These are phyloP conservation scores for Papiliotrema laurentii DNA, from an alignment of 1,284 basidiomycete genomes.

Conservation along the genomic window DNA sequence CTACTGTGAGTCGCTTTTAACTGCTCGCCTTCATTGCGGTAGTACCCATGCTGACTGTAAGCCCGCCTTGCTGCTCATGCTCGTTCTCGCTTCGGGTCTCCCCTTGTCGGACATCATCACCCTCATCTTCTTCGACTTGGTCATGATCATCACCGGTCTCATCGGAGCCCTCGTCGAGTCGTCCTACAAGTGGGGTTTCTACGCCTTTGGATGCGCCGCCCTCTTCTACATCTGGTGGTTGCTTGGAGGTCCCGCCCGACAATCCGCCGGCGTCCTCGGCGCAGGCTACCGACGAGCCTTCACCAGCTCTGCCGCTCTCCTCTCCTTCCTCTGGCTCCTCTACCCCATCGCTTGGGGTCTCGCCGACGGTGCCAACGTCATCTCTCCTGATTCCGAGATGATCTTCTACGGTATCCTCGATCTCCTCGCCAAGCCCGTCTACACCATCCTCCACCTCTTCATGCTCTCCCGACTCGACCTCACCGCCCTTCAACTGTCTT, in stretches of 20 bases:
- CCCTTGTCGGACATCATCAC: constrained; percentile 55
- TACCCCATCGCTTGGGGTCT: constrained; percentile 53
- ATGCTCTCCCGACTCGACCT: constrained; percentile 30
- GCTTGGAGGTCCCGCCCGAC: constrained; percentile 39
- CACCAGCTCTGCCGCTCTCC: constrained; percentile 47
- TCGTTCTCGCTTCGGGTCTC: constrained; percentile 55
- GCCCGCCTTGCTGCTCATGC: constrained; percentile 56
- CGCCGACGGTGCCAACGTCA: constrained; percentile 48
- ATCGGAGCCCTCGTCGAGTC: constrained; percentile 54
- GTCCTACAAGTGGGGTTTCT: constrained; percentile 56
- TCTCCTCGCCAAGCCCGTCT: constrained; percentile 56
- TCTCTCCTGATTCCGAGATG: constrained; percentile 47
- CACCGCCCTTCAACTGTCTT: constrained; percentile 32
- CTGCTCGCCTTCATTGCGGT: background rate
- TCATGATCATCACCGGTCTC: constrained; percentile 54
- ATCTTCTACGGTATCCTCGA: constrained; percentile 61
- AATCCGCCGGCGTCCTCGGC: constrained; percentile 23
- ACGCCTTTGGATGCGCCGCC: constrained; percentile 51
- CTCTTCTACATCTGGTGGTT: constrained; percentile 55
- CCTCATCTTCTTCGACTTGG: constrained; percentile 56
- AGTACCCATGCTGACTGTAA: constrained; percentile 43
- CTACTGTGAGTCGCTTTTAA: background rate
- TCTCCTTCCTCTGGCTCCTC: constrained; percentile 55
- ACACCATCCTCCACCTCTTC: constrained; percentile 35
- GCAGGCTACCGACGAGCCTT: constrained; percentile 49